Conservation (phyloP, 1,284 basidiomycete genomes). For the Acaromyces ingoldii region DNA sequence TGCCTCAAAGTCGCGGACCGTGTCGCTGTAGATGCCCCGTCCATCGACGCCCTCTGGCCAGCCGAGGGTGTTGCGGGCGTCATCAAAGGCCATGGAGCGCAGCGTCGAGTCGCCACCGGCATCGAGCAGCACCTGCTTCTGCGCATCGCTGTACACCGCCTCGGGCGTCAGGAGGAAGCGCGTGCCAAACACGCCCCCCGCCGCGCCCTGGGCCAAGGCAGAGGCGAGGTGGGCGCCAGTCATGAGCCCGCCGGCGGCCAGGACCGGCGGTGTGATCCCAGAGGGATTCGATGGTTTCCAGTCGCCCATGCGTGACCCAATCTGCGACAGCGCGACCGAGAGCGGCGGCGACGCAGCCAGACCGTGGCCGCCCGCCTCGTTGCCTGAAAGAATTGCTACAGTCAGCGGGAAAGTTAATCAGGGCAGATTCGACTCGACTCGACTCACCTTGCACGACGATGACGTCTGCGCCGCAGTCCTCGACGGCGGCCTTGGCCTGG, state of each 20-base stretch:
- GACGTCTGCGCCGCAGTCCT: conserved; percentile 31
- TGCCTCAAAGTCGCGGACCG: conserved; percentile 36
- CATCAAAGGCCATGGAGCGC: conserved; percentile 43
- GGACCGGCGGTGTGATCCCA: conserved; percentile 14
- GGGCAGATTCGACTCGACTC: neutral
- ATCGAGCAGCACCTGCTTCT: conserved; percentile 34
- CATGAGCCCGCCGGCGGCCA: conserved; percentile 42
- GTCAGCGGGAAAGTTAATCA: neutral
- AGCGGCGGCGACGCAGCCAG: conserved; percentile 36
- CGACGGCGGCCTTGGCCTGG: conserved; percentile 27
- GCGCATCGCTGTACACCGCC: conserved; percentile 29
- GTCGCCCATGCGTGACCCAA: conserved; percentile 8
- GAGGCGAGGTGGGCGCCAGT: conserved; percentile 31
- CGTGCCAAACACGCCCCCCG: conserved; percentile 45
- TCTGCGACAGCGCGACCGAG: conserved; percentile 20
- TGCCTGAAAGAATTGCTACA: conserved; percentile 8
- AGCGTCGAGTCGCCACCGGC: conserved; percentile 14
- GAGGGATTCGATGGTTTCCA: conserved; percentile 18
- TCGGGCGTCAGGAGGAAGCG: conserved; percentile 45
- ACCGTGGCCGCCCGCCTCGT: conserved; percentile 46
- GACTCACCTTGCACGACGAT: conserved; percentile 31
- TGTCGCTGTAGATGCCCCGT: conserved; percentile 34
- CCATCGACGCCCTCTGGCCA: conserved; percentile 48
- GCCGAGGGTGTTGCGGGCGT: conserved; percentile 40
- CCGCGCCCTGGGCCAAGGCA: conserved; percentile 35